These are phyloP conservation scores for Crucihimalaya himalaica DNA, from an alignment of 345 rosid species.

Conservation along the genomic window DNA sequence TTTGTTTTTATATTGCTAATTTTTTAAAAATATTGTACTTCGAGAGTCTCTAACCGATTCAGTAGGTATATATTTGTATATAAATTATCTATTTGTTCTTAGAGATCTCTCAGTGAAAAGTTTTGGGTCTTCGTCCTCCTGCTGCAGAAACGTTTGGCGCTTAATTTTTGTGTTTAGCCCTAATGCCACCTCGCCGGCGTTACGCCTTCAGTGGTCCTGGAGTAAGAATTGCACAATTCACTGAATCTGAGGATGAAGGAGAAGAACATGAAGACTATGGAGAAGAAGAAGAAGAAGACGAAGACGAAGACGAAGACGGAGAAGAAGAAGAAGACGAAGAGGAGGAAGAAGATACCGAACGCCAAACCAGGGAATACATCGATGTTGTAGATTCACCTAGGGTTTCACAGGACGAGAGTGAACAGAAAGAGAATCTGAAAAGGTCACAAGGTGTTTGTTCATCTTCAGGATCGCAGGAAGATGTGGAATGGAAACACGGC, in stretches of 20 bases:
- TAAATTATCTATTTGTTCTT: too few relatives aligned
- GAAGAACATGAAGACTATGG: not conserved
- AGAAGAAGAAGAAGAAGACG: conserved; percentile 5
- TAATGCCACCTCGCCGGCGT: conserved; percentile 34
- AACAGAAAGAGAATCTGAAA: conserved; percentile 43
- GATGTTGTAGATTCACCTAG: conserved; percentile 34
- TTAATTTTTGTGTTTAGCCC: conserved; percentile 4
- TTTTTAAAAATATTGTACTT: too few relatives aligned
- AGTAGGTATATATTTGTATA: not conserved
- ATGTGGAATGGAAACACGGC: conserved; percentile 44
- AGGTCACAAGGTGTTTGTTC: conserved; percentile 36
- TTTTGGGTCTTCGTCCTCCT: not conserved
- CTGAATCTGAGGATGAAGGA: not conserved
- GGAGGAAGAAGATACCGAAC: conserved; percentile 18
- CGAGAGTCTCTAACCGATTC: not conserved
- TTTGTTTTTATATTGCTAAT: too few relatives aligned
- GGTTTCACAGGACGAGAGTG: conserved; percentile 35
- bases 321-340: not conserved
- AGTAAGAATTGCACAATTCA: not conserved
- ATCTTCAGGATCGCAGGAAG: conserved; percentile 49
- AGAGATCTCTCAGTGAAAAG: not conserved
- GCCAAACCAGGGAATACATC: conserved; percentile 40
- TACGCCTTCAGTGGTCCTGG: not conserved
- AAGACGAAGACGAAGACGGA: not conserved
- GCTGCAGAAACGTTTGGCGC: conserved; percentile 1